phyloP scores from a whole-genome alignment of 441 rosid species.

The Viola pubescens region DNA sequence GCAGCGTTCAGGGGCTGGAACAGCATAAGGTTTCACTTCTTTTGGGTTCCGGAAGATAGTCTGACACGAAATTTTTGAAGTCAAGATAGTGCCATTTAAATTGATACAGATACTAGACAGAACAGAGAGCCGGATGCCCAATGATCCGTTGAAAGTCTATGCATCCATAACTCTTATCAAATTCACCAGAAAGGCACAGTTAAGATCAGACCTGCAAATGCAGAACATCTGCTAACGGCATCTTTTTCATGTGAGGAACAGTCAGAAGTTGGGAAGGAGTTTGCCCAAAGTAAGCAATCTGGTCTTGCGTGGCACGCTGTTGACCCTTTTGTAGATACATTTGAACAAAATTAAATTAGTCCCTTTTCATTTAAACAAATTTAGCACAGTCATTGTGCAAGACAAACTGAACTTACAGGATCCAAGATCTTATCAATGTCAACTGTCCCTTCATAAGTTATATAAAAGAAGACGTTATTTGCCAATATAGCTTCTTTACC shows the following conservation, averaged over 20 bases:
- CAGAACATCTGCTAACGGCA: conserved; percentile 80
- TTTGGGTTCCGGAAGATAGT: conserved; percentile 91
- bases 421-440: conserved; percentile 89
- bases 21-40: conserved; percentile 69
- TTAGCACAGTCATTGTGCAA: conserved; percentile 11
- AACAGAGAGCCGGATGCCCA: conserved; percentile 6
- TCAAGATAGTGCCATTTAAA: conserved; percentile 13
- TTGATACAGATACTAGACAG: neutral
- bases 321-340: conserved; percentile 52
- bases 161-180: neutral
- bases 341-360: conserved; percentile 7
- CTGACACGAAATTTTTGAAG: conserved; percentile 37
- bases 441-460: conserved; percentile 95
- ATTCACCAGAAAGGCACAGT: conserved; percentile 9
- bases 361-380: neutral
- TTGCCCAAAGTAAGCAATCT: conserved; percentile 98
- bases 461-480: conserved; percentile 95
- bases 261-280: conserved; percentile 96
- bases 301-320: conserved; percentile 95
- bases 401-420: conserved; percentile 50
- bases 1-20: conserved; percentile 85
- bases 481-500: conserved; percentile 97
- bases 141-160: neutral
- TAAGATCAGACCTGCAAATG: conserved; percentile 67
- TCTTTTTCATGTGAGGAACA: conserved; percentile 77